Conservation (phyloP, 177 flowering plant genomes). For the Vitis hybrid region DNA sequence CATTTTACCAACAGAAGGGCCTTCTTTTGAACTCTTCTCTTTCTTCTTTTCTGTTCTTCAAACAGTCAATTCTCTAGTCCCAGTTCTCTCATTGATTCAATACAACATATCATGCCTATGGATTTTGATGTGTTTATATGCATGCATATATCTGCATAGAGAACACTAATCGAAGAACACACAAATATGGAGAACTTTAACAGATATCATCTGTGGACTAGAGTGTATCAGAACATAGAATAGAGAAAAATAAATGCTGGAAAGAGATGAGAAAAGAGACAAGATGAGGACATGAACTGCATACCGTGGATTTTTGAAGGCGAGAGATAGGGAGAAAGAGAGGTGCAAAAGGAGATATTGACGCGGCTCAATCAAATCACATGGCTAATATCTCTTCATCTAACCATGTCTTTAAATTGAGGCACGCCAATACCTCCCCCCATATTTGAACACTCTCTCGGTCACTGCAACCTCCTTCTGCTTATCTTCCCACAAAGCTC, state of each 20-base stretch:
- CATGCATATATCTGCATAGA: not conserved
- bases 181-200: not conserved
- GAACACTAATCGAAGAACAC: not conserved
- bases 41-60: too few relatives aligned
- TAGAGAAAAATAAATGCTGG: too few relatives aligned
- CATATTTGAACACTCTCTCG: not conserved
- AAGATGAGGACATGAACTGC: not conserved
- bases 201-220: not conserved
- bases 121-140: not conserved
- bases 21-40: too few relatives aligned
- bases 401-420: conserved; percentile 32
- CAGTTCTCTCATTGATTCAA: too few relatives aligned
- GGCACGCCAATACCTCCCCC: conserved; percentile 31
- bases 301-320: not conserved
- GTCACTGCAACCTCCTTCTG: not conserved
- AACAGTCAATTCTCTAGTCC: too few relatives aligned
- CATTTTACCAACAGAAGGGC: too few relatives aligned
- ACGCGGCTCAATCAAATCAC: conserved; percentile 37
- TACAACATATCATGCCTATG: not conserved
- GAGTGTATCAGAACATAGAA: not conserved
- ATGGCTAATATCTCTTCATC: conserved; percentile 7
- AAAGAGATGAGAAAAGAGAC: not conserved
- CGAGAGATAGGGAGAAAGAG: conserved; percentile 1
- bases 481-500: too few relatives aligned
- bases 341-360: conserved; percentile 25